Conservation (phyloP, 352 stramenopile genomes). For the Phytophthora constricta region DNA sequence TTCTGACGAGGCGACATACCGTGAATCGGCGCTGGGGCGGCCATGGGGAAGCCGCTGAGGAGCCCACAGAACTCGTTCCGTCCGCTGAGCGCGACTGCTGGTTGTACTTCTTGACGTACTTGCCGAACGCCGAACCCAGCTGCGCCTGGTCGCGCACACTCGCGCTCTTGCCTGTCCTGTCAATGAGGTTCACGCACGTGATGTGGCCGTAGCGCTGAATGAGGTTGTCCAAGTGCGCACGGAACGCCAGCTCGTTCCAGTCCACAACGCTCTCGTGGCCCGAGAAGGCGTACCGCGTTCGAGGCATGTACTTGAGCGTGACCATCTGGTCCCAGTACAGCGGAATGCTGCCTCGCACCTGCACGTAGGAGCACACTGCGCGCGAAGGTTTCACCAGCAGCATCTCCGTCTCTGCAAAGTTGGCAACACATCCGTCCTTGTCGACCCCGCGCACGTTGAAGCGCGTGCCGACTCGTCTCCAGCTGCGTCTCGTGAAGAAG, state of each 20-base stretch:
- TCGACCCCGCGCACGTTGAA: conserved; percentile 94
- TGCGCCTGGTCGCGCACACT: conserved; percentile 90
- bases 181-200: conserved; percentile 94
- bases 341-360: conserved; percentile 95
- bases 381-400: conserved; percentile 56
- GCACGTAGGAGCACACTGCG: conserved; percentile 65
- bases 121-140: conserved; percentile 92
- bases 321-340: conserved; percentile 92
- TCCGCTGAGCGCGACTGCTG: conserved; percentile 69
- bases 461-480: conserved; percentile 84
- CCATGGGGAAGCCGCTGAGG: conserved; percentile 23
- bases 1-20: conserved; percentile 55
- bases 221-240: conserved; percentile 64
- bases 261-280: conserved; percentile 56
- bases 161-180: conserved; percentile 84
- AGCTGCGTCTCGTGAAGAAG: conserved; percentile 80
- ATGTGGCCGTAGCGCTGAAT: conserved; percentile 82
- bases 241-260: conserved; percentile 67
- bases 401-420: conserved; percentile 97
- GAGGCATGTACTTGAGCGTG: conserved; percentile 93
- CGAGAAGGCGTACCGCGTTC: conserved; percentile 71
- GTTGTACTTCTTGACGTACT: conserved; percentile 90
- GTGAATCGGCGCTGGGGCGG: conserved; percentile 23
- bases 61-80: conserved; percentile 28
- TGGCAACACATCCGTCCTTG: conserved; percentile 90